These are phyloP conservation scores for Talaromyces islandicus DNA, from an alignment of 2,329 filamentous ascomycete genomes.

Conservation along the genomic window DNA sequence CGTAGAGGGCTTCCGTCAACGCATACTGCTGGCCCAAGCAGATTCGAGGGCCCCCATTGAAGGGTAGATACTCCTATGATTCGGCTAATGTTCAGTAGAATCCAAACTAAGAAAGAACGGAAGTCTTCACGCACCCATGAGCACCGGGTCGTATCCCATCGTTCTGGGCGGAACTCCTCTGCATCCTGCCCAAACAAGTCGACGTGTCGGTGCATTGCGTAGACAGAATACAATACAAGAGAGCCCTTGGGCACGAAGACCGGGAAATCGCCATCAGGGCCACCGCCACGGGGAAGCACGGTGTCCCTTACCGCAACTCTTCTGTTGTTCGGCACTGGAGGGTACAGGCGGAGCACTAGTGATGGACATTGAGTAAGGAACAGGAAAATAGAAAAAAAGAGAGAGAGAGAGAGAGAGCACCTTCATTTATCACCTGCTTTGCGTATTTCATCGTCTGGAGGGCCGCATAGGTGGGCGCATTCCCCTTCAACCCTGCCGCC, in stretches of 20 bases:
- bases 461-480: not conserved
- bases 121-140: constrained; percentile 4
- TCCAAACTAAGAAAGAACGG: too few relatives aligned
- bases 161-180: constrained; percentile 22
- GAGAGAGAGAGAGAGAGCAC: too few relatives aligned
- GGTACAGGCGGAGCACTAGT: constrained; percentile 16
- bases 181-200: constrained; percentile 21
- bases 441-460: not conserved
- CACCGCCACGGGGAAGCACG: constrained; percentile 43
- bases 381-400: too few relatives aligned
- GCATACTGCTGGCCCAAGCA: constrained; percentile 15
- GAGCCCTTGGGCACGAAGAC: constrained; percentile 23
- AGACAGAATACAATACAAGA: constrained; percentile 29
- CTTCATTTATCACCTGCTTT: too few relatives aligned
- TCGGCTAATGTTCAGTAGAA: too few relatives aligned
- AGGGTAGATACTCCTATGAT: constrained; percentile 17
- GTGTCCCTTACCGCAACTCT: constrained; percentile 19
- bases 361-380: too few relatives aligned
- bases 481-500: not conserved
- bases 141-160: constrained; percentile 15
- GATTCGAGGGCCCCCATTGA: constrained; percentile 21
- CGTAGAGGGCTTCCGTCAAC: not conserved
- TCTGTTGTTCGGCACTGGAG: constrained; percentile 29
- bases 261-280: constrained; percentile 40
- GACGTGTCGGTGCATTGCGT: constrained; percentile 36